Base-by-base conservation (phyloP, 73 alveolate species). In the Symbiodinium natans region DNA sequence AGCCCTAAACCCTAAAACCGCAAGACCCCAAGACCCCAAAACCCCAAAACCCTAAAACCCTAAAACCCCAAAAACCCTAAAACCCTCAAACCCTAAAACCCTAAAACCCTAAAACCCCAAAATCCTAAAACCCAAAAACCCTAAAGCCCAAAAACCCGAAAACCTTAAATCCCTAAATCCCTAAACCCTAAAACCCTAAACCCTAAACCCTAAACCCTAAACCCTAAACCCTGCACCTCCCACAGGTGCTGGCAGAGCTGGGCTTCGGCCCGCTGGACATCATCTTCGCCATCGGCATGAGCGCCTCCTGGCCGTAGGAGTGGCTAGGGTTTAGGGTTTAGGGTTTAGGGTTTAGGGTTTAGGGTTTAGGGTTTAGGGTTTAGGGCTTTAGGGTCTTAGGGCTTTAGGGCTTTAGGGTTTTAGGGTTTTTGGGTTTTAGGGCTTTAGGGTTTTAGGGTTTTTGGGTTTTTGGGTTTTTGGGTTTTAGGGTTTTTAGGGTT, bases 261-360 rank as follows among this genome's bases (percentile, higher is more conserved):
- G 95, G 95, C 25, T 88, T 88, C 39, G 95, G 95, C 34, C 95
- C 95, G 0, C 73, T 83, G 8, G 95, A 88, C 86, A 88, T 88
- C 86, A 42, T 88, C 34, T 56, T 88, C 33, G 86, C 95, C 42
- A 88, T 88, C 33, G 74, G 73, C 73, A 88, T 88, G 95, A 41
- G 86, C 21, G 95, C 71, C 73, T 1, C 86, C n/a, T 40, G 86
- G 93, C 54, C 6, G 83, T 34, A 52, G 74, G 5, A 21, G 17
- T 10, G 77, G 38, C 36, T 59, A 46, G 13, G 21, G 13, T 46
- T 46, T 3, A 1, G 38, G 27, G 1, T 17, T 3, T 0, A 1
- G 77, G 39, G 34, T 63, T 63, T 63, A 63, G 77, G 77, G 77
- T 63, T 63, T 21, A 63, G 77, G 77, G 40, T 63, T 63, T 63